Evolutionary conservation across 176 grass and related monocot genomes (phyloP).

Genomic region (Musa itinerans): DNA sequence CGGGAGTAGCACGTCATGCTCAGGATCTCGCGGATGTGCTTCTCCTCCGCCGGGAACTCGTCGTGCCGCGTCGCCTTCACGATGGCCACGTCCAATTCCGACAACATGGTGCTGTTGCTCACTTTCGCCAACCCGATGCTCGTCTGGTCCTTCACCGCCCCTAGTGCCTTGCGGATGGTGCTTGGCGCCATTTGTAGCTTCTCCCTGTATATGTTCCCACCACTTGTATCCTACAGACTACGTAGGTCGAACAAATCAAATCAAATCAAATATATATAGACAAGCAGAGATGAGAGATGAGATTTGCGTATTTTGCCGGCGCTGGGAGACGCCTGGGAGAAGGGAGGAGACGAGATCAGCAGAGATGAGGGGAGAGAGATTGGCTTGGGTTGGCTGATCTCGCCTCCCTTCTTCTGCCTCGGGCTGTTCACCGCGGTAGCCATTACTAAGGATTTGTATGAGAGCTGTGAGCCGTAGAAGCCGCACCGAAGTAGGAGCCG

Average conservation of each 20-base stretch:
- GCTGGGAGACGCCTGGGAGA: neutral
- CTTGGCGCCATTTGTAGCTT: conserved; percentile 48
- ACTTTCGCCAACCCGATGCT: conserved; percentile 81
- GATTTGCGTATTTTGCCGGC: too few relatives aligned
- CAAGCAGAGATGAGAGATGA: too few relatives aligned
- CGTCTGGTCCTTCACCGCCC: conserved; percentile 79
- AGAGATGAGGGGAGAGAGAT: neutral
- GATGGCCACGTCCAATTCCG: conserved; percentile 77
- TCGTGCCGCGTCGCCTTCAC: conserved; percentile 77
- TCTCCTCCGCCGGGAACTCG: conserved; percentile 81
- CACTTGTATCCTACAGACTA: too few relatives aligned
- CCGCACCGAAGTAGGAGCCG: neutral
- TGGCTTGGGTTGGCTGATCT: too few relatives aligned
- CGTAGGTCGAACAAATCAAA: too few relatives aligned
- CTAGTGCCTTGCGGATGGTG: conserved; percentile 67
- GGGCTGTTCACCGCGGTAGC: too few relatives aligned
- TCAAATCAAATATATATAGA: too few relatives aligned
- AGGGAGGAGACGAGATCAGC: neutral
- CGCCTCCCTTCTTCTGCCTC: too few relatives aligned
- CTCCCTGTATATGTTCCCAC: neutral
- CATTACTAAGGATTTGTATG: neutral
- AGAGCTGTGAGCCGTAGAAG: neutral
- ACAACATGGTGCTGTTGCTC: conserved; percentile 26
- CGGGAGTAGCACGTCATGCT: conserved; percentile 45
- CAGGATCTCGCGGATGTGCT: conserved; percentile 65